Conservation (phyloP, 805 yeast genomes). For the Hanseniaspora vineae region DNA sequence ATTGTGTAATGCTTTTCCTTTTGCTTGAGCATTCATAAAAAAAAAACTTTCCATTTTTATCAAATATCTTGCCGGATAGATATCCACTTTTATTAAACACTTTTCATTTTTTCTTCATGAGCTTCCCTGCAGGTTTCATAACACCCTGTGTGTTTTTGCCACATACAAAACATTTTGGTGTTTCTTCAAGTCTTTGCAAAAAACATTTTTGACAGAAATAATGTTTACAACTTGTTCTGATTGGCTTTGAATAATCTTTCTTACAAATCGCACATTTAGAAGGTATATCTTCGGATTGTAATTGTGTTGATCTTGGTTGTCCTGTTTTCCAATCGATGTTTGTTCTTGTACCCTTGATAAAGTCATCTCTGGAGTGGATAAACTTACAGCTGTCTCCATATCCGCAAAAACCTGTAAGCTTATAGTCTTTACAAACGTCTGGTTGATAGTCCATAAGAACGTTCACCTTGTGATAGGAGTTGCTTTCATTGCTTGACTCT, state of each 20-base stretch:
- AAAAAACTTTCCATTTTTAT: no score
- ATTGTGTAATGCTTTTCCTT: not conserved
- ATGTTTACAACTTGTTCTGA: slow-evolving; percentile 50
- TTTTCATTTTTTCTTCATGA: not conserved
- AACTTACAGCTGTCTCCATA: slow-evolving; percentile 96
- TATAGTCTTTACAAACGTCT: slow-evolving; percentile 86
- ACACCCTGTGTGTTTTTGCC: slow-evolving; percentile 47
- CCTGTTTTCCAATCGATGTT: slow-evolving; percentile 56
- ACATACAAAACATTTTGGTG: slow-evolving; percentile 43
- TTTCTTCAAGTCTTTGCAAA: slow-evolving; percentile 30
- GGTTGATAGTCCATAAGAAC: slow-evolving; percentile 78
- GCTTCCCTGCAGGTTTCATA: slow-evolving; percentile 4
- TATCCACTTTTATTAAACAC: no score
- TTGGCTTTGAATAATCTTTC: slow-evolving; percentile 38
- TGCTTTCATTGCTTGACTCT: not conserved
- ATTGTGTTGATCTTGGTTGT: slow-evolving; percentile 13
- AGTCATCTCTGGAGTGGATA: slow-evolving; percentile 80
- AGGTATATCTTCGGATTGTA: slow-evolving; percentile 27
- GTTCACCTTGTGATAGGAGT: slow-evolving; percentile 21
- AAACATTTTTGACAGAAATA: slow-evolving; percentile 54
- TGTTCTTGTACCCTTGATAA: slow-evolving; percentile 53
- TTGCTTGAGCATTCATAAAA: not conserved
- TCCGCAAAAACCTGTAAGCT: slow-evolving; percentile 89
- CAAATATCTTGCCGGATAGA: no score
- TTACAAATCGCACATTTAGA: slow-evolving; percentile 54